phyloP scores from a whole-genome alignment of 2,329 filamentous ascomycete genomes.

The Diaporthe ampelina region DNA sequence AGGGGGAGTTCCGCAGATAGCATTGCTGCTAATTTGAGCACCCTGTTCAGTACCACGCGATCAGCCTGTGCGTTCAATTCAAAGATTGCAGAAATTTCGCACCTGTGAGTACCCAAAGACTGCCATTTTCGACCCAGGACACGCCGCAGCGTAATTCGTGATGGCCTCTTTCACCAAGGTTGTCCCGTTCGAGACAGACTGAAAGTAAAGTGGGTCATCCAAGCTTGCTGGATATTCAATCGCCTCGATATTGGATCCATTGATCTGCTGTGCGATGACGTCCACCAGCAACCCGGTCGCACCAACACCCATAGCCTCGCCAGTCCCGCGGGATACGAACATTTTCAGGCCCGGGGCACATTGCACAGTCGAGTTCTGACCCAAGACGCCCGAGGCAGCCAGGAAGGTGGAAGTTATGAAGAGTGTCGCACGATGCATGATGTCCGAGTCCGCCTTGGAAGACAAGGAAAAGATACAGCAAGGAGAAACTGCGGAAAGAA shows the following conservation, averaged over 20 bases:
- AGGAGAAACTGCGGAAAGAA: neutral
- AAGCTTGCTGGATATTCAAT: neutral
- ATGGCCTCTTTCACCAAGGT: neutral
- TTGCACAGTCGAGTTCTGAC: neutral
- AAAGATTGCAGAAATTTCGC: neutral
- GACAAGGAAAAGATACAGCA: neutral
- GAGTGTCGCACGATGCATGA: neutral
- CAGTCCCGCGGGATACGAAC: constrained; percentile 1
- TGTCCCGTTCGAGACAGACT: neutral
- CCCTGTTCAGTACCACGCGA: neutral
- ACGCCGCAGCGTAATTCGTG: neutral
- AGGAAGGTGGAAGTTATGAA: neutral
- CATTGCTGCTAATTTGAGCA: neutral
- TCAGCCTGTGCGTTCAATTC: neutral
- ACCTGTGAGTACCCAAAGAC: neutral
- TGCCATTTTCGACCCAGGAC: neutral
- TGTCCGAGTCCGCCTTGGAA: neutral
- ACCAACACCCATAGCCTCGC: neutral
- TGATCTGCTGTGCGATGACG: neutral
- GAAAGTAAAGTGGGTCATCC: neutral
- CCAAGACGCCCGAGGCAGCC: neutral
- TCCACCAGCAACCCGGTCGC: neutral
- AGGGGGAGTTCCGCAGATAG: neutral
- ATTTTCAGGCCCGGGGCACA: neutral
- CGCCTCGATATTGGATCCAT: neutral